phyloP scores from a whole-genome alignment of 2,329 filamentous ascomycete species.

The Alternaria triticina region DNA sequence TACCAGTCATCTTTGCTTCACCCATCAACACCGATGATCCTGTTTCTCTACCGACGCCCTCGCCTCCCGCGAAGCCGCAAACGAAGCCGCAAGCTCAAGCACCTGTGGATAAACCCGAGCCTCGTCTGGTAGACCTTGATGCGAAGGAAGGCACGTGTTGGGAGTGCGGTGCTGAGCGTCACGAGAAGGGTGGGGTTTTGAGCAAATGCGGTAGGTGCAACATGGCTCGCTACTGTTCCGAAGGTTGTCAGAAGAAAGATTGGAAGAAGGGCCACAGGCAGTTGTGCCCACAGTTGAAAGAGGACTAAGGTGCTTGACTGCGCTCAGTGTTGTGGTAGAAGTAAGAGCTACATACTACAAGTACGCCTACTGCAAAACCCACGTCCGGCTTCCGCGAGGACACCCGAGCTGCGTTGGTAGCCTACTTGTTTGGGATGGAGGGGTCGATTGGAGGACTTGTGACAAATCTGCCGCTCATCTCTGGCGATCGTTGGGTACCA shows the following conservation, averaged over 20 bases:
- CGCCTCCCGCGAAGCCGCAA: background rate
- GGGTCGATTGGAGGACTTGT: constrained; percentile 39
- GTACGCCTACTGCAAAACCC: background rate
- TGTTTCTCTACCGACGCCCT: background rate
- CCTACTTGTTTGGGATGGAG: background rate
- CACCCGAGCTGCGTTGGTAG: background rate
- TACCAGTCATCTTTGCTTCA: background rate
- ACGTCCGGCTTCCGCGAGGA: background rate
- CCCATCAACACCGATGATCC: background rate
- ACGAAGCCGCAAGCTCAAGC: background rate
- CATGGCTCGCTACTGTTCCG: background rate
- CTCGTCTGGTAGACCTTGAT: background rate
- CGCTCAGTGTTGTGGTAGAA: background rate
- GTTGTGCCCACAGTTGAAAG: background rate
- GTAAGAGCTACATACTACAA: background rate
- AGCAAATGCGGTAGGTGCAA: background rate
- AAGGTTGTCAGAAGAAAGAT: background rate
- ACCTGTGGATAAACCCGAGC: background rate
- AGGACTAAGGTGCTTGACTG: background rate
- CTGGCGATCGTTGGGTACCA: constrained; percentile 58
- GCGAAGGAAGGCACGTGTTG: constrained; percentile 11
- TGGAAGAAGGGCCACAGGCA: background rate
- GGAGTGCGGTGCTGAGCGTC: constrained; percentile 47
- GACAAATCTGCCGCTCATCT: constrained; percentile 58
- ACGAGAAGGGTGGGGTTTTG: constrained; percentile 17